Base-by-base conservation (phyloP, 2,329 filamentous ascomycete genomes). In the Fusarium camptoceras region DNA sequence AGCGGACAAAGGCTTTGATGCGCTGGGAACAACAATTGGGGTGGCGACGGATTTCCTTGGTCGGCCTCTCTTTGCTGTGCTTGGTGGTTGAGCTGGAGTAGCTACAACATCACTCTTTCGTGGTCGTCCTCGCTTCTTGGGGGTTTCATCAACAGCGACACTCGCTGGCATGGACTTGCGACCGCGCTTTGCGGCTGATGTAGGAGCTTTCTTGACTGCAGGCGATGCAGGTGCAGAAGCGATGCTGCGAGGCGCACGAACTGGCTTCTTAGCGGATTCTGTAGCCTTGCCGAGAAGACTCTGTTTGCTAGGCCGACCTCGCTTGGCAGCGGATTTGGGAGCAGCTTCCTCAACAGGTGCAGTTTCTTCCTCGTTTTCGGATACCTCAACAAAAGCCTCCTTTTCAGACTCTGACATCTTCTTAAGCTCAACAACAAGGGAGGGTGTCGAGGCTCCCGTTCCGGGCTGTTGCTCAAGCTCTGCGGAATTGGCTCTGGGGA, bases 111-210 rank as follows among this genome's bases (percentile, higher is more conserved):
- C 70, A 43, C 65, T 74, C 53, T 75, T 75, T 22, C 65, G 68
- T 8, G 73, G 73, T 70, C 73, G 58, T 18, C 73, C 73, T 59
- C 72, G 63, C 55, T 71, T 75, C 37, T 30, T 71, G 9, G 73
- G 73, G 1, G 73, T 75, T 41, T 66, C 54, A 12, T 68, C 42
- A 2, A 64, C 42, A 12, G 48, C 15, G 22, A 59, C 34, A 15
- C 54, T 57, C 18, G 73, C 73, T 10, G 70, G 73, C 71, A 75
- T 74, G 16, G 73, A 75, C 49, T 74, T 75, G 18, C 73, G 70
- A 4, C 28, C 30, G 7, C 44, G 68, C 22, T 64, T 70, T 11
- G 50, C 46, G 6, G 68, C 58, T 34, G 64, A 55, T 25, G 53
- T 18, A 8, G 64, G 59, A 31, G 54, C 55, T 16, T 68, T 59